Base-by-base conservation (phyloP, 352 stramenopile genomes). In the Paralagenidium karlingii region DNA sequence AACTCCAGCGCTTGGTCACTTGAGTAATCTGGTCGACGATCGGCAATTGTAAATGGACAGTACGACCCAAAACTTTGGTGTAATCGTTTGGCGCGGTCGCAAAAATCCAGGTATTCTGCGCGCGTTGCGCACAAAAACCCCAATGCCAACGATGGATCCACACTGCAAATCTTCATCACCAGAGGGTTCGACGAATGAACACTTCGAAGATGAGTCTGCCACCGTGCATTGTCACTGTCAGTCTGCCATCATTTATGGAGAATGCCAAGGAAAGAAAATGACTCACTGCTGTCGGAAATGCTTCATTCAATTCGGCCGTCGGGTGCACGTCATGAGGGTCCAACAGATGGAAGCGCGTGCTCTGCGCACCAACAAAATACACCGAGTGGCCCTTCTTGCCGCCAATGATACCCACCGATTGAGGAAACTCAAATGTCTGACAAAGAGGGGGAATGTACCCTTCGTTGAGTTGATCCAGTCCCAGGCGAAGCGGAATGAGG, bases 351-450 rank as follows among this genome's bases (percentile, higher is more conserved):
- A 95, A 47, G 20, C 77, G 70, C 43, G 85, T 62, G 5, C 78
- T 68, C 46, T 94, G 75, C 5, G 83, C 69, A 22, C 87, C 90
- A 26, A 96, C 94, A 73, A 97, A 98, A 63, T 96, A 98, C 34
- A 97, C 77, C 9, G 92, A 96, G 60, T 96, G 86, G 7, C 87
- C 68, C 26, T 93, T 94, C 47, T 93, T 94, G 42, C 92, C 92
- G 28, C 92, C 92, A 24, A 98, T 80, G 51, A 98, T 93, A 8
- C 92, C 92, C 15, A 97, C 80, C 26, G 80, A 97, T 51, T 97
- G 86, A 11, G 82, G 81, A 30, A 98, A 88, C 42, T 65, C 53
- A 39, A 97, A 88, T 16, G 73, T 83, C 34, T 79, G 66, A 26
- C 78, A 45, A 13, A 94, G 40, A 18, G 71, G 65, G 12, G 68